Percentiles rank a stretch among this genome's conserved stretches.
phyloP scores from a whole-genome alignment of 1,139 yeast genomes.

The Geotrichum reessii region DNA sequence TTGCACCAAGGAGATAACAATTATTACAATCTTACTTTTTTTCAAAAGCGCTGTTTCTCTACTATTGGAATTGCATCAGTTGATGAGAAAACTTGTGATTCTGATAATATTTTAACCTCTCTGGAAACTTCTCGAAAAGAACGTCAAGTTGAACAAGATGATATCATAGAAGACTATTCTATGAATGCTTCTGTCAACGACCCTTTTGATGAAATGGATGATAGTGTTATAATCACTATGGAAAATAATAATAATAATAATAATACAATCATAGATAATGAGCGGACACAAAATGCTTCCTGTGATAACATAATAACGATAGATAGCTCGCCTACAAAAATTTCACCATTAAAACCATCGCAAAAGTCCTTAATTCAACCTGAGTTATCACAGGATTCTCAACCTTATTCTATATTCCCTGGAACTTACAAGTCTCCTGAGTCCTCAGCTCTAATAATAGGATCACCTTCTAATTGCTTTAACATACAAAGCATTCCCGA shows the following conservation, averaged over 20 bases:
- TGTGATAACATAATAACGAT: neutral
- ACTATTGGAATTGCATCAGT: neutral
- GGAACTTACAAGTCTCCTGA: neutral
- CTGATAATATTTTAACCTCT: neutral
- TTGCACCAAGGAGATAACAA: conserved; percentile 1
- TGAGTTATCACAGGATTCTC: neutral
- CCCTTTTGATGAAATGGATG: neutral
- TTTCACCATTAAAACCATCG: neutral
- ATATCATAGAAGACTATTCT: neutral
- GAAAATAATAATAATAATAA: neutral
- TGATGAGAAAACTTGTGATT: neutral
- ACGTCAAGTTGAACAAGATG: neutral
- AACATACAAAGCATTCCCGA: neutral
- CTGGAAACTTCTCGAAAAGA: neutral
- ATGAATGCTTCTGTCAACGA: neutral
- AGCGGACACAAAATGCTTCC: neutral
- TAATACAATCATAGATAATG: too few relatives aligned
- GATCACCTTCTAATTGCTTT: neutral
- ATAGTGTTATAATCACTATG: neutral
- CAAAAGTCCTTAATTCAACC: neutral
- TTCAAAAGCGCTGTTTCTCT: neutral
- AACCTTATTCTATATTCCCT: neutral
- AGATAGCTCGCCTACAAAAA: neutral
- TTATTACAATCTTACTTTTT: neutral
- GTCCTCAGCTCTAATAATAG: neutral